Base-by-base conservation (phyloP, 192 early-diverging fungal genomes). In the Rhizophagus prolifer region DNA sequence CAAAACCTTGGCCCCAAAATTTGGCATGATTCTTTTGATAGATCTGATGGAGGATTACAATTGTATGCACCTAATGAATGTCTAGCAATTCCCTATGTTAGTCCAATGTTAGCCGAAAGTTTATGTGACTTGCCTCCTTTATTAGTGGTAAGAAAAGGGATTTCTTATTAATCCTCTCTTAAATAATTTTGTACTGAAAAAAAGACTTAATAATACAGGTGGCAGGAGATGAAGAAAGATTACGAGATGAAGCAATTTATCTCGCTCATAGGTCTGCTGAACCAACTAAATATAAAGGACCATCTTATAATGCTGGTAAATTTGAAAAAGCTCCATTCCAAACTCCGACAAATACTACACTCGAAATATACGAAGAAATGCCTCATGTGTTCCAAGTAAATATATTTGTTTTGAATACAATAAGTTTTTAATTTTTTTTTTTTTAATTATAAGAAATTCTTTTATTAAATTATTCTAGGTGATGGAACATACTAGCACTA, bases 311-410 rank as follows among this genome's bases (percentile, higher is more conserved):
- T 12, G 61, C 41, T 0, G 58, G 21, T 16, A 61, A 73, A 58
- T 60, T 58, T 61, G 58, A 73, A 38, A 60, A 16, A 38, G 41
- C 72, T n/a, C 36, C 59, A 23, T 61, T 61, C 36, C 14, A 73
- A 73, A 73, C 58, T 9, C 73, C 75, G 8, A 84, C 79, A 19
- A 54, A 78, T 3, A 70, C 85, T n/a, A 82, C 77, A 16, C 26
- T 88, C 21, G 81, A 81, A n/a, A n/a, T n/a, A n/a, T 86, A 85
- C 46, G 81, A 83, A 34, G 87, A 86, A 63, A 83, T 85, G 76
- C 85, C 85, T 25, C 87, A 88, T 64, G 85, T 85, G 3, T 88
- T 86, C 38, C 81, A 84, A 30, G 72, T 73, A 73, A n/a, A n/a
- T n/a, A n/a, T n/a, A n/a, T n/a, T n/a, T n/a, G n/a, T n/a, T n/a